A percentile compares a stretch with the other conserved stretches of the same genome.
Conservation (phyloP, 176 grass and related monocot genomes). For the Olyra latifolia region DNA sequence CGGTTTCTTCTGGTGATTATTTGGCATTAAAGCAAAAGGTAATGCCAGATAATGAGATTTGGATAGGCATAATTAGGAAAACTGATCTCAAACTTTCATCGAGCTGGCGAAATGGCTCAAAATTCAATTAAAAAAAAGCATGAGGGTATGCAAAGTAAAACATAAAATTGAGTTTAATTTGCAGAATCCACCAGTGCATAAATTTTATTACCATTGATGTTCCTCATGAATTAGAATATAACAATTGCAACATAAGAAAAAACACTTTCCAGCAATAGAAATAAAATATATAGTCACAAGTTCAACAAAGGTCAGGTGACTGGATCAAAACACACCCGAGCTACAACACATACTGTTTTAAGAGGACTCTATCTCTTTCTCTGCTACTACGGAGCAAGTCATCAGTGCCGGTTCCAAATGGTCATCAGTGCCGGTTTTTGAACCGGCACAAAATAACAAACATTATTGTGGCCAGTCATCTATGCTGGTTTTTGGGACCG, state of each 20-base stretch:
- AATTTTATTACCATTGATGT: not conserved
- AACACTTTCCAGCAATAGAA: not conserved
- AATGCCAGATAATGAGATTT: not conserved
- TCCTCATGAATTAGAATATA: not conserved
- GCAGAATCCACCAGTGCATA: not conserved
- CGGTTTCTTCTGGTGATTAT: not conserved
- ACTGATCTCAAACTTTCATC: not conserved
- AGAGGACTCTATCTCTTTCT: no score
- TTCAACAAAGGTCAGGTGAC: not conserved
- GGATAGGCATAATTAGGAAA: not conserved
- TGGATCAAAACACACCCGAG: not conserved
- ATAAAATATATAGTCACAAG: not conserved
- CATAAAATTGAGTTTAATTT: not conserved
- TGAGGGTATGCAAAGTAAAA: not conserved
- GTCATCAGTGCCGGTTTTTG: no score
- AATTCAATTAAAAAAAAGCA: not conserved
- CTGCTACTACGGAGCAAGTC: no score
- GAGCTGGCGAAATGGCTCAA: not conserved
- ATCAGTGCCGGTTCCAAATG: no score
- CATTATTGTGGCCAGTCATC: no score
- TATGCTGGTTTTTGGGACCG: no score
- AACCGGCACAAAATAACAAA: no score
- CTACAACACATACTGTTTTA: not conserved
- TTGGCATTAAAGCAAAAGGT: slow-evolving; percentile 4
- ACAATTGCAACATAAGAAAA: not conserved